A percentile compares a stretch with the other conserved stretches of the same genome.
Conservation (phyloP, 2,329 filamentous ascomycete species). For the Fusarium palustre region DNA sequence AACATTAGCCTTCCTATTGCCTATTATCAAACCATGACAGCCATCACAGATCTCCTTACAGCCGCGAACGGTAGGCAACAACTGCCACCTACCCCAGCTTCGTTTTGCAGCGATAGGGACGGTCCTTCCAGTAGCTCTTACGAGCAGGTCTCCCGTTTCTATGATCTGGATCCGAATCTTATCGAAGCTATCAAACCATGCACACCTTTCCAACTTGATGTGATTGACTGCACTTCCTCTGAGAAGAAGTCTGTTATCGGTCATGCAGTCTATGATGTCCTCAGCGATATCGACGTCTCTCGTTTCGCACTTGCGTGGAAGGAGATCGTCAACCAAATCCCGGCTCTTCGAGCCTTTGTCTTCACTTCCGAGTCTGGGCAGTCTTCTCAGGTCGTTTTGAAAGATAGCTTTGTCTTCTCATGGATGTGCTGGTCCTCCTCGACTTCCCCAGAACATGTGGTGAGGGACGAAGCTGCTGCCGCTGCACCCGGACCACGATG, state of each 20-base stretch:
- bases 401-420: slow-evolving; percentile 15
- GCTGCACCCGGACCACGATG: slow-evolving; percentile 8
- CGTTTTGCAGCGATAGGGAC: background rate
- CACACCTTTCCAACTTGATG: slow-evolving; percentile 7
- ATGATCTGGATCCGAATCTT: background rate
- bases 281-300: background rate
- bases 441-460: background rate
- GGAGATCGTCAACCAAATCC: background rate
- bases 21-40: background rate
- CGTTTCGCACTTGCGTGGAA: slow-evolving; percentile 15
- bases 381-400: background rate
- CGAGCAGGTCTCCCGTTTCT: background rate
- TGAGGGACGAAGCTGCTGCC: slow-evolving; percentile 11
- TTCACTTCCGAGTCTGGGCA: background rate
- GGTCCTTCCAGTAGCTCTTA: background rate
- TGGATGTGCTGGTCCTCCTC: slow-evolving; percentile 7
- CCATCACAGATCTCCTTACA: background rate
- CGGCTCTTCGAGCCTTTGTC: background rate
- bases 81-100: background rate
- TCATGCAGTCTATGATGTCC: background rate
- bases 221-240: background rate
- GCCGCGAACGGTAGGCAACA: background rate
- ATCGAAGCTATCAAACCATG: slow-evolving; percentile 10
- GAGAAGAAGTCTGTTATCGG: background rate
- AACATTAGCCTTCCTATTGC: background rate